Conservation (phyloP, 257 asterid genomes). For the Rhazya stricta region DNA sequence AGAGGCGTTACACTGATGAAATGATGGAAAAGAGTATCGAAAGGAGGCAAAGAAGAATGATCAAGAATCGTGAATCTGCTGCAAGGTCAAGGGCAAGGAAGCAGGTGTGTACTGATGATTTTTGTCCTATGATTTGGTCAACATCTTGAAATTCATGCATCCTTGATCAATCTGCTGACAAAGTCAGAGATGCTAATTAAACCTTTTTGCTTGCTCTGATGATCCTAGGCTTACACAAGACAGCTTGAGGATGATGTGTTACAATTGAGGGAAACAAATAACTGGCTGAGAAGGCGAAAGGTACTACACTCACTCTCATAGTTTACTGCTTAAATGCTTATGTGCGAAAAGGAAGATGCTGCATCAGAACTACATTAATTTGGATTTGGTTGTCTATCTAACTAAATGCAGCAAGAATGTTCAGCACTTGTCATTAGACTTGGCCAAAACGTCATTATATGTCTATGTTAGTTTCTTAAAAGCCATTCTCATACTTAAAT, state of each 20-base stretch:
- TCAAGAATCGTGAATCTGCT: constrained; percentile 53
- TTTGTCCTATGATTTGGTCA: not conserved
- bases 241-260: constrained; percentile 28
- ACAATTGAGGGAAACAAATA: constrained; percentile 26
- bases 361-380: not conserved
- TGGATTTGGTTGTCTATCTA: not conserved
- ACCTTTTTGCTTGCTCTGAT: not conserved
- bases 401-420: not conserved
- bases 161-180: not conserved
- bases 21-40: constrained; percentile 24
- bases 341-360: not conserved
- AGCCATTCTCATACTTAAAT: not conserved
- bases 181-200: not conserved
- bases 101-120: constrained; percentile 25
- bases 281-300: constrained; percentile 32
- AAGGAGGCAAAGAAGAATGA: constrained; percentile 41
- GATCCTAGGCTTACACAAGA: constrained; percentile 33
- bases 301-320: constrained; percentile 13
- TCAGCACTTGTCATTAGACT: not conserved
- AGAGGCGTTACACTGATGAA: constrained; percentile 10
- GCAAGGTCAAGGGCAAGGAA: constrained; percentile 46
- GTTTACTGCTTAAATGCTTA: too few relatives aligned
- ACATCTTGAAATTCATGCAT: not conserved
- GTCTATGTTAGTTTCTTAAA: not conserved
- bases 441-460: not conserved